Conservation (phyloP, 371 early-diverging fungal species). For the Circinella umbellata region DNA sequence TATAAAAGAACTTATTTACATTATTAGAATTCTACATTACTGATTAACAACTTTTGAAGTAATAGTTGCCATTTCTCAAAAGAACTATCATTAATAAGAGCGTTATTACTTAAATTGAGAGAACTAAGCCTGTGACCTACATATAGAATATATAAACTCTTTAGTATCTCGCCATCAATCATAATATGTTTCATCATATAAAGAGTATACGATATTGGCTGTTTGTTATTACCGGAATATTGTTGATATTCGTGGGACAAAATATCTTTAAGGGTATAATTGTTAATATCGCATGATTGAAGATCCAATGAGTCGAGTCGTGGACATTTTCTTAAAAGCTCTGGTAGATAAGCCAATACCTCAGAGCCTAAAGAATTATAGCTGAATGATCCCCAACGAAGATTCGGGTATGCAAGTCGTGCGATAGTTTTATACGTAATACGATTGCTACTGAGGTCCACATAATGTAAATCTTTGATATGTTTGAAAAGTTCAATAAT, state of each 20-base stretch:
- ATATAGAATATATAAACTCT: no score
- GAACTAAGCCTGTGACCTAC: background rate
- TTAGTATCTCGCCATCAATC: no score
- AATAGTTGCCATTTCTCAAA: constrained; percentile 22
- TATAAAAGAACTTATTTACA: constrained; percentile 1
- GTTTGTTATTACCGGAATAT: background rate
- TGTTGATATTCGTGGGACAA: background rate
- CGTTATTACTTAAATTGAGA: constrained; percentile 26
- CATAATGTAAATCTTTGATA: constrained; percentile 14
- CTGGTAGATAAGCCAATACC: constrained; percentile 10
- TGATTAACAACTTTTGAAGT: background rate
- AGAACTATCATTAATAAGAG: constrained; percentile 21
- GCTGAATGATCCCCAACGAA: constrained; percentile 18
- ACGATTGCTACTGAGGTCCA: constrained; percentile 31
- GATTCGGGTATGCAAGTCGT: background rate
- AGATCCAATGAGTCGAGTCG: constrained; percentile 18
- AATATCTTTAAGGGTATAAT: background rate
- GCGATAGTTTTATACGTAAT: constrained; percentile 16
- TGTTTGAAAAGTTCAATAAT: constrained; percentile 20
- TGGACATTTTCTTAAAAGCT: constrained; percentile 5
- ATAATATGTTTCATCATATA: no score
- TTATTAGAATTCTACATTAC: background rate
- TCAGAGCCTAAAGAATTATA: constrained; percentile 33
- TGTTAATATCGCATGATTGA: constrained; percentile 27
- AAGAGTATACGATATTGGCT: no score